Base-by-base conservation (phyloP, 148 eudicot species). In the Rheum nobile region DNA sequence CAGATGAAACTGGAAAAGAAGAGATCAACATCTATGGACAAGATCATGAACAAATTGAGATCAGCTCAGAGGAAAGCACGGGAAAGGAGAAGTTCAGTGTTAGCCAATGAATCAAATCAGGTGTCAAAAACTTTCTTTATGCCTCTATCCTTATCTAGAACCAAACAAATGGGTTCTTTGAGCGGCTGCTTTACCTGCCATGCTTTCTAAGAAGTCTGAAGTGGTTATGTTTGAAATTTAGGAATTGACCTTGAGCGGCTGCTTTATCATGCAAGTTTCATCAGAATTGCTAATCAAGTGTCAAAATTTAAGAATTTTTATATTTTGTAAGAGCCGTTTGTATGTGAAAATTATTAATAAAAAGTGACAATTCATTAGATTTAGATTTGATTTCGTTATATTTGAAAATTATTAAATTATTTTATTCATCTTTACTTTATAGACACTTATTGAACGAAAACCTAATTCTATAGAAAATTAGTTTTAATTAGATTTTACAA, bases 1-100 rank as follows among this genome's bases (percentile, higher is more conserved):
- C 84, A 95, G 99, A 86, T 95, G 96, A 95, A 91, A 78, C 79
- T 95, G 73, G 99, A 95, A 77, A 95, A 95, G 86, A 95, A 90
- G 82, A 87, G 99, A 80, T 92, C 97, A 26, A 89, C 93, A 72
- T 95, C 99, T 68, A 90, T 95, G 85, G 94, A 95, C 74, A 95
- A 87, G 83, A 95, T 95, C 44, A 85, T 91, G 94, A 88, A 82
- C 71, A 95, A 95, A 78, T 82, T 95, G 81, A 87, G 82, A 86
- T 87, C 91, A 29, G 92, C 97, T 72, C 93, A 95, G 75, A 95
- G 80, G 85, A 95, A 95, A 80, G 97, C 99, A 43, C 97, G 90
- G 77, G 85, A 88, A 75, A 91, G 86, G 96, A 87, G 99, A 76
- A 88, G 85, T 67, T 79, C 87, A 4, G 81, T 80, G 71, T 72